These are phyloP conservation scores for Apophysomyces sp. DNA, from an alignment of 371 early-diverging fungal species.

Conservation along the genomic window DNA sequence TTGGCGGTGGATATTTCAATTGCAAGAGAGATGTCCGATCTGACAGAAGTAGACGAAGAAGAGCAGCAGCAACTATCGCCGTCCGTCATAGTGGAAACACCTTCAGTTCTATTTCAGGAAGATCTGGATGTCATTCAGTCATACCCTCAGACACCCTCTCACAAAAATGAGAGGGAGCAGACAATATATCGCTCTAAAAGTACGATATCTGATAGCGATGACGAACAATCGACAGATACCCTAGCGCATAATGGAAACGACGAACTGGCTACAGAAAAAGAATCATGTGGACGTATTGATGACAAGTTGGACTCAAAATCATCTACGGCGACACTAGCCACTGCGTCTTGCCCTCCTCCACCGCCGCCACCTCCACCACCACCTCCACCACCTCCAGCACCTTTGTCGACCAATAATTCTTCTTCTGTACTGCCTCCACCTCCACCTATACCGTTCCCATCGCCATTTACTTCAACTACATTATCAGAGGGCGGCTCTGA, in stretches of 20 bases:
- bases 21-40: not conserved
- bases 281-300: not conserved
- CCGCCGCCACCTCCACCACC: conserved; percentile 22
- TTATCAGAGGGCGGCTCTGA: not conserved
- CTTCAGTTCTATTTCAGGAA: not conserved
- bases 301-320: not conserved
- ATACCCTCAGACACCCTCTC: not conserved
- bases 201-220: not conserved
- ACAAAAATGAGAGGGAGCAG: not conserved
- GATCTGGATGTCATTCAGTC: not conserved
- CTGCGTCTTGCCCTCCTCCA: no score
- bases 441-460: conserved; percentile 10
- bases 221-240: not conserved
- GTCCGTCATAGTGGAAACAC: not conserved
- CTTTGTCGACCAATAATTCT: conserved; percentile 9
- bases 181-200: not conserved
- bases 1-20: not conserved
- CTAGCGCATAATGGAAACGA: not conserved
- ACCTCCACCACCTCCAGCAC: conserved; percentile 21
- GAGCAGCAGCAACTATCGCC: not conserved
- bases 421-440: conserved; percentile 13
- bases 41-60: conserved; percentile 4
- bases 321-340: no score
- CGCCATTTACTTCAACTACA: not conserved
- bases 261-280: not conserved